Percentiles rank a stretch among this genome's conserved stretches.
Conservation (phyloP, 2,329 filamentous ascomycete genomes). For the Xylariaceae sp. region DNA sequence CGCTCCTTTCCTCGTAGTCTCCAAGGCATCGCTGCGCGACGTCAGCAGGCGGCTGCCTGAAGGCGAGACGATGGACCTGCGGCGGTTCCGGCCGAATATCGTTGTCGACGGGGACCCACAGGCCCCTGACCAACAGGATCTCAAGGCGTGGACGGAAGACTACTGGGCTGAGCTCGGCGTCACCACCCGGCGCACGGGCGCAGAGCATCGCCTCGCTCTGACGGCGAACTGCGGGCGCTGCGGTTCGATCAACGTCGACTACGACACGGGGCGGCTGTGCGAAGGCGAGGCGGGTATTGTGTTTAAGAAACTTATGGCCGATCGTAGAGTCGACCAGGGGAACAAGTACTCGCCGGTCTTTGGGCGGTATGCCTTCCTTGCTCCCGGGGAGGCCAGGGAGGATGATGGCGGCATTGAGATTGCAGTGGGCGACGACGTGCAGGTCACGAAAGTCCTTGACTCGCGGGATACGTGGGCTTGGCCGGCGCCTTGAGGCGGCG, state of each 20-base stretch:
- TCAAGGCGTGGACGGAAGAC: slow-evolving; percentile 61
- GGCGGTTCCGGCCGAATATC: slow-evolving; percentile 70
- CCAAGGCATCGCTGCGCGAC: slow-evolving; percentile 63
- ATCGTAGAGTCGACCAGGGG: slow-evolving; percentile 67
- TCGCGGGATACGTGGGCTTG: slow-evolving; percentile 54
- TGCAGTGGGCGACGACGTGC: slow-evolving; percentile 53
- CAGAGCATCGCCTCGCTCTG: slow-evolving; percentile 43
- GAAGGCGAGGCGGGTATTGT: slow-evolving; percentile 55
- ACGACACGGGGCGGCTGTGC: slow-evolving; percentile 56
- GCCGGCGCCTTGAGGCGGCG: slow-evolving; percentile 32
- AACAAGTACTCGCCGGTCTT: slow-evolving; percentile 66
- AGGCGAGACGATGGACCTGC: slow-evolving; percentile 53
- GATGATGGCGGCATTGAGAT: slow-evolving; percentile 35
- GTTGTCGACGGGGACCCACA: slow-evolving; percentile 51
- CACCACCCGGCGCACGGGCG: background rate
- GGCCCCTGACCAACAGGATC: slow-evolving; percentile 5
- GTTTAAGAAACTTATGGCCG: slow-evolving; percentile 65
- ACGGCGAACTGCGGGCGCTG: slow-evolving; percentile 70
- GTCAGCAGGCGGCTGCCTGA: slow-evolving; percentile 55
- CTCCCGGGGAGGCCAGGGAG: slow-evolving; percentile 13
- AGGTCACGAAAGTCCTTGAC: slow-evolving; percentile 45
- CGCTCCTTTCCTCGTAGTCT: slow-evolving; percentile 70
- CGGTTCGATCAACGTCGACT: slow-evolving; percentile 67
- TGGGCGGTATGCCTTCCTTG: slow-evolving; percentile 66
- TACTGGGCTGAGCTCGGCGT: slow-evolving; percentile 63